Conservation (phyloP, 805 yeast species). For the Candida stauntonica region DNA sequence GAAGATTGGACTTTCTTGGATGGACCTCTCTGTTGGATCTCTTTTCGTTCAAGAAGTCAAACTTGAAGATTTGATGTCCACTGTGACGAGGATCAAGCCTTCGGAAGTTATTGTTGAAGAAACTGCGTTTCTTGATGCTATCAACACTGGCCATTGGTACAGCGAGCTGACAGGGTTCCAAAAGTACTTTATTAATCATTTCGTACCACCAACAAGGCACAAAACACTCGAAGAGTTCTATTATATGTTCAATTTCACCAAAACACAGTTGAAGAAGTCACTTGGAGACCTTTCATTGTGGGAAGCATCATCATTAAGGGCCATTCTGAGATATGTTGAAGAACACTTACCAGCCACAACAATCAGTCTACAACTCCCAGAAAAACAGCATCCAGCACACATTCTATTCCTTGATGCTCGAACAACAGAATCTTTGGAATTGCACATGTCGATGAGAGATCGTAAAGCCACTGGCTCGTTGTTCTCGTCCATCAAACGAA, state of each 20-base stretch:
- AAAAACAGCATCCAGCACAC: slow-evolving; percentile 44
- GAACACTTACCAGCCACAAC: slow-evolving; percentile 68
- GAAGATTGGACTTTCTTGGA: slow-evolving; percentile 77
- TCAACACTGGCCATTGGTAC: slow-evolving; percentile 49
- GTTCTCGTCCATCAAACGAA: slow-evolving; percentile 62
- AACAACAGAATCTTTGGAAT: slow-evolving; percentile 72
- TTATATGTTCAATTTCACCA: slow-evolving; percentile 36
- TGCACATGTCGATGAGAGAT: slow-evolving; percentile 54
- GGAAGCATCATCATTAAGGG: slow-evolving; percentile 58
- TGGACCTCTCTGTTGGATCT: slow-evolving; percentile 81
- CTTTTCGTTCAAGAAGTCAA: slow-evolving; percentile 64
- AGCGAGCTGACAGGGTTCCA: slow-evolving; percentile 54
- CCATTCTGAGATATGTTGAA: slow-evolving; percentile 61
- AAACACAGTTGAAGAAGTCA: slow-evolving; percentile 18
- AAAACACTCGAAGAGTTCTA: slow-evolving; percentile 35
- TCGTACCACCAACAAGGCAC: slow-evolving; percentile 37
- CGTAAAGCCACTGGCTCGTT: slow-evolving; percentile 64
- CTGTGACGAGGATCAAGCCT: slow-evolving; percentile 75
- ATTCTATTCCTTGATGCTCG: slow-evolving; percentile 77
- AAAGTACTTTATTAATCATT: slow-evolving; percentile 54
- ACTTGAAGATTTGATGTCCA: slow-evolving; percentile 57
- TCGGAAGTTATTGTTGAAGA: slow-evolving; percentile 67
- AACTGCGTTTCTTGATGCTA: slow-evolving; percentile 34
- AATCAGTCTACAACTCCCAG: slow-evolving; percentile 64
- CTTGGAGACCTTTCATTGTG: slow-evolving; percentile 35